Evolutionary conservation across 176 grass and related monocot genomes (phyloP), one percentile per base, ranked within the genome.

Genomic region (Musa schizocarpa): DNA sequence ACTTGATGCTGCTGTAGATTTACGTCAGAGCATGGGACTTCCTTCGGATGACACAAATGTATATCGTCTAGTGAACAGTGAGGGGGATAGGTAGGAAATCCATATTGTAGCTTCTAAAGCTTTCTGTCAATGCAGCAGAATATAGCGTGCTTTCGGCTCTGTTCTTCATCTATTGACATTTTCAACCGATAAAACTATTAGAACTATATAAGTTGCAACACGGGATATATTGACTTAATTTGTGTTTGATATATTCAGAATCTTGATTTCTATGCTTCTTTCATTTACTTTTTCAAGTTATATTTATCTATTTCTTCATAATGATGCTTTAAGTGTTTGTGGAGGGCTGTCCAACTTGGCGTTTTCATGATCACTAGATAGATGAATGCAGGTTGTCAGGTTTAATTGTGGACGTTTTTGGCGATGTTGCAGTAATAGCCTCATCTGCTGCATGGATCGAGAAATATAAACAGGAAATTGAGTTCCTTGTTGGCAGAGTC

Each of bases 371-470:
- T 77, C n/a, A 43, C 14, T 77, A 34, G 8, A 11, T 79, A 21
- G 25, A 65, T 51, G 73, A 77, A 80, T 79, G 81, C 83, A 98
- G 94, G 81, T 87, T 98, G 65, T 98, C 94, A 82, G 94, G 94
- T 81, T 75, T 98, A 69, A 98, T 98, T 79, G 90, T 98, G 52
- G 94, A 93, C 78, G 74, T 93, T 62, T 93, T 98, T 87, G 82
- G 86, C 80, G 90, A 98, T 65, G 80, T 88, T 70, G 90, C 90
- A 3, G 88, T 93, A 13, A 80, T 98, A 70, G 88, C 94, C 84
- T 98, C 94, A 82, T 98, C 94, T 83, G 94, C 94, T 69, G 94
- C 94, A 80, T 98, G 94, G 94, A 90, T 98, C 84, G 94, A 98
- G 82, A 98, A 87, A 83, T 93, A 93, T 83, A 93, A 86, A 80